Evolutionary conservation across 495 filamentous ascomycete species (phyloP).

Genomic region (Penicillium riverlandense): DNA sequence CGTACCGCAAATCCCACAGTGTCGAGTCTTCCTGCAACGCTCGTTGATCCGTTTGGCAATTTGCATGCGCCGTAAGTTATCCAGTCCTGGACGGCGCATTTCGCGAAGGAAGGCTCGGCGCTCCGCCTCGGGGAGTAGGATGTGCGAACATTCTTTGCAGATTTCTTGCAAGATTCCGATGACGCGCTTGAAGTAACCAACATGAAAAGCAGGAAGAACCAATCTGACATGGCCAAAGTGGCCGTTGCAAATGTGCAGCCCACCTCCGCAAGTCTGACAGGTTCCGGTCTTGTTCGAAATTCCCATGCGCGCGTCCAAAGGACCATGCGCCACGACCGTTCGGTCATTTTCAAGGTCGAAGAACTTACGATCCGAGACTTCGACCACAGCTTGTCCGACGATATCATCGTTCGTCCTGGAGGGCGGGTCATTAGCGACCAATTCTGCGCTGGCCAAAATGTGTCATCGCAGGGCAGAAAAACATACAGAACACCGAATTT

Average conservation of each 20-base stretch:
- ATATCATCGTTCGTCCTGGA: constrained; percentile 81
- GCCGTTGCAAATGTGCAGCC: constrained; percentile 75
- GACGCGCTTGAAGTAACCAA: constrained; percentile 89
- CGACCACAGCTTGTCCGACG: constrained; percentile 84
- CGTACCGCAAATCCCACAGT: constrained; percentile 65
- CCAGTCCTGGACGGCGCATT: constrained; percentile 72
- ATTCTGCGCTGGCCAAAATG: constrained; percentile 1
- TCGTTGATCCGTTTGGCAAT: constrained; percentile 83
- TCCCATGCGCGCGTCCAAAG: constrained; percentile 80
- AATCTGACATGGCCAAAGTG: constrained; percentile 92
- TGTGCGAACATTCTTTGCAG: constrained; percentile 67
- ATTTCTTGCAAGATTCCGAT: constrained; percentile 85
- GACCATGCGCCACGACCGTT: constrained; percentile 66
- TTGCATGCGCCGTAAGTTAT: constrained; percentile 70
- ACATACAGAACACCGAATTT: constrained; percentile 87
- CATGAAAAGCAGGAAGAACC: constrained; percentile 85
- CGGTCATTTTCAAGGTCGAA: constrained; percentile 77
- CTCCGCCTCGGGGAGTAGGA: constrained; percentile 72
- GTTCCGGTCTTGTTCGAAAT: constrained; percentile 67
- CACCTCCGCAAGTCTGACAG: constrained; percentile 77
- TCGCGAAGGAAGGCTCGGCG: constrained; percentile 65
- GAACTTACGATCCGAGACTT: constrained; percentile 83
- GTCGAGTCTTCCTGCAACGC: constrained; percentile 76
- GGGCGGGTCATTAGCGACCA: constrained; percentile 14
- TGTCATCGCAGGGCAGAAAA: constrained; percentile 4